Percentiles rank a stretch among this genome's conserved stretches.
phyloP scores from a whole-genome alignment of 768 basidiomycete species.

The Suillus occidentalis region DNA sequence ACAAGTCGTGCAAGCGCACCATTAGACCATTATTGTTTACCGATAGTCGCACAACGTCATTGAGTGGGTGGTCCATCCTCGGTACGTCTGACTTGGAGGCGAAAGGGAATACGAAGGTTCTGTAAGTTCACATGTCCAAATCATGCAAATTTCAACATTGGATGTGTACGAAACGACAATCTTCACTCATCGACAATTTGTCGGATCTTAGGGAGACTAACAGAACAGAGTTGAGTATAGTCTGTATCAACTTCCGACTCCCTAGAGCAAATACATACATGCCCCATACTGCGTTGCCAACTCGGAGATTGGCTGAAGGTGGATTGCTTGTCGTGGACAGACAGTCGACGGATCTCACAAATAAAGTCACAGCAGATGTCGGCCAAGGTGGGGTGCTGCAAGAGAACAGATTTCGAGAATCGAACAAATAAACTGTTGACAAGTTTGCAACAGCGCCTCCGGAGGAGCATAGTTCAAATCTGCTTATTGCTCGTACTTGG shows the following conservation, averaged over 20 bases:
- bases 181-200: not conserved
- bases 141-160: not conserved
- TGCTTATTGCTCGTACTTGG: not conserved
- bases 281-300: not conserved
- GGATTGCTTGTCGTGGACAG: not conserved
- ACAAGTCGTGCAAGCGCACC: not conserved
- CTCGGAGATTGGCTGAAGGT: not conserved
- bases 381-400: not conserved
- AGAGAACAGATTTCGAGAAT: not conserved
- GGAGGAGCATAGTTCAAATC: not conserved
- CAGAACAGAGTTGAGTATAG: not conserved
- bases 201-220: not conserved
- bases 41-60: not conserved
- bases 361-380: not conserved
- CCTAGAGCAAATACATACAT: no score
- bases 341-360: not conserved
- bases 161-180: not conserved
- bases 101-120: not conserved
- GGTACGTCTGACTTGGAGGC: not conserved
- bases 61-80: not conserved
- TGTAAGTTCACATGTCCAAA: not conserved
- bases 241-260: not conserved
- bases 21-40: not conserved
- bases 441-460: not conserved
- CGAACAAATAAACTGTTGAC: no score